Base-by-base conservation (phyloP, 2,329 filamentous ascomycete genomes). In the Hymenoscyphus albidus region DNA sequence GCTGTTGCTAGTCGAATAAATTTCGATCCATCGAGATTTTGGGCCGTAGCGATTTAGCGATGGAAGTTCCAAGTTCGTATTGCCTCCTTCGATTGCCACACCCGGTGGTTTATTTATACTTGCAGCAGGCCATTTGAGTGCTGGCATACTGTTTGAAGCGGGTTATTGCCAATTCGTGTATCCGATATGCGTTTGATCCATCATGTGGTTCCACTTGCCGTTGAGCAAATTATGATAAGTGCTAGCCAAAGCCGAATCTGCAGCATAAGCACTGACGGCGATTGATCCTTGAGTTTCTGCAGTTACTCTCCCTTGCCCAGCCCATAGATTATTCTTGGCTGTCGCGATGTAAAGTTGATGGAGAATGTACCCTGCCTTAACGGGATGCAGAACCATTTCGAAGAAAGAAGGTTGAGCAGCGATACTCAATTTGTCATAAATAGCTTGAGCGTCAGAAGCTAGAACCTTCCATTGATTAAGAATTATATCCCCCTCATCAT, bases 141-240 rank as follows among this genome's bases (percentile, higher is more conserved):
- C 12, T 4, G 66, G 66, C 64, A 68, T 66, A 35, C n/a, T 63
- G 22, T 68, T 68, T 5, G 64, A 59, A 14, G 58, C 40, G 14
- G 66, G 66, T 64, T 68, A 61, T 48, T 68, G 62, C 66, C 65
- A 65, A 18, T n/a, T 44, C 2, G 65, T 65, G 32, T 69, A 69
- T 16, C 67, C 65, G 56, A 64, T 65, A 57, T 69, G 67, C 9
- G 61, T 60, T 18, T 69, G 67, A 39, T 66, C 64, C 65, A 69
- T 66, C 64, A 69, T 69, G 38, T 69, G 65, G 42, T 69, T 63
- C 67, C 67, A 69, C 44, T 69, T 69, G 14, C 65, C 65, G 14
- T 63, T 64, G 1, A 67, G 57, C 3, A 67, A 35, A 14, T 66
- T 61, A 48, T 69, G 65, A 58, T 69, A 69, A 38, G 55, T 64